phyloP scores from a whole-genome alignment of 2,329 filamentous ascomycete genomes.

The Ambrosiella xylebori region DNA sequence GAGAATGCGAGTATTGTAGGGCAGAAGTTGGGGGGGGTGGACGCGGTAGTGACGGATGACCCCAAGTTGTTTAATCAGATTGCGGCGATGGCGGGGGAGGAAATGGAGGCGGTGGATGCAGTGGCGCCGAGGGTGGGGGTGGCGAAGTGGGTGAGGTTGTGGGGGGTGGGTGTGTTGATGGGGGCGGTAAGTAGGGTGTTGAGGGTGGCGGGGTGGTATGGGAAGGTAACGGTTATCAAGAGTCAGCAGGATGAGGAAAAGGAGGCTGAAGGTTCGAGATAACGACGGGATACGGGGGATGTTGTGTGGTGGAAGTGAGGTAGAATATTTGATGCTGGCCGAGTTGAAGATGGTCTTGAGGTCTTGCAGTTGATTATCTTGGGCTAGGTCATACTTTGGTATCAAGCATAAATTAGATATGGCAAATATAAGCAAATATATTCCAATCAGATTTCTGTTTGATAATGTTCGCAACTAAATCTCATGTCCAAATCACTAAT shows the following conservation, averaged over 20 bases:
- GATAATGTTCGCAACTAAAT: too few species aligned
- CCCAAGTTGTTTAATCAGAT: slow-evolving; percentile 50
- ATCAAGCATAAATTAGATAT: too few species aligned
- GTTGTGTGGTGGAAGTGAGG: neutral
- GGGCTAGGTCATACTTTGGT: too few species aligned
- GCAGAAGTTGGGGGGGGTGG: slow-evolving; percentile 26
- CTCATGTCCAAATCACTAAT: too few species aligned
- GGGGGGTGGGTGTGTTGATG: slow-evolving; percentile 5
- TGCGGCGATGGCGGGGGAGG: slow-evolving; percentile 11
- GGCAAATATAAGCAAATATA: too few species aligned
- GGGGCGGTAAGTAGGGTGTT: slow-evolving; percentile 2
- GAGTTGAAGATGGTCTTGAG: too few species aligned
- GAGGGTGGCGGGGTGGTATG: slow-evolving; percentile 9
- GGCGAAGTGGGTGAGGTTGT: neutral
- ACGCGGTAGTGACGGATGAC: slow-evolving; percentile 78
- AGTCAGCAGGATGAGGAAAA: neutral
- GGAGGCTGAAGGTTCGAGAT: neutral
- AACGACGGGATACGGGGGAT: neutral
- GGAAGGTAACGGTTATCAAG: slow-evolving; percentile 7
- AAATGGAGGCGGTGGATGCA: neutral
- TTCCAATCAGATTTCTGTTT: too few species aligned
- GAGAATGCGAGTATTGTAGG: slow-evolving; percentile 17
- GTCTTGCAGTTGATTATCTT: too few species aligned
- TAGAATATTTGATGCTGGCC: neutral
- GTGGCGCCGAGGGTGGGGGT: neutral